Evolutionary conservation across 2,329 filamentous ascomycete genomes (phyloP).

Genomic region (Microcera coccophila): DNA sequence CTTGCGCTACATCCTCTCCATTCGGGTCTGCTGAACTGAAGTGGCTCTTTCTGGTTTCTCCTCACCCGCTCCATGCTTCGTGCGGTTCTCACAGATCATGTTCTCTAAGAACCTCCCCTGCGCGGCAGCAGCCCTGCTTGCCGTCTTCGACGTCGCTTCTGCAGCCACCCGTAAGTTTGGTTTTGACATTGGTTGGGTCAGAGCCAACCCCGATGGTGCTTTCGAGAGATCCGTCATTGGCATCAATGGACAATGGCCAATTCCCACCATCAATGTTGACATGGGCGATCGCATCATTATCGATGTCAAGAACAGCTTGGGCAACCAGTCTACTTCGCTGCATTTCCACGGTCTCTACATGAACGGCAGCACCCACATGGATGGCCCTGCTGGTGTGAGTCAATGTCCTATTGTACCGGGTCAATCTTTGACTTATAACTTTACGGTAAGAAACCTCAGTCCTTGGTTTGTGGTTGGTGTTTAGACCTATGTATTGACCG

Average conservation of each 20-base stretch:
- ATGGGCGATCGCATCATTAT: constrained; percentile 60
- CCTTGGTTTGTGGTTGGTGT: neutral
- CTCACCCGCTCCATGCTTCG: neutral
- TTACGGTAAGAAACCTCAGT: constrained; percentile 47
- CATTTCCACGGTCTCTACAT: constrained; percentile 71
- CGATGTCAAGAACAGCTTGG: constrained; percentile 56
- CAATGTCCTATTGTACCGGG: constrained; percentile 66
- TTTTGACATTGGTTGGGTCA: constrained; percentile 69
- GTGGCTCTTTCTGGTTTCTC: constrained; percentile 1
- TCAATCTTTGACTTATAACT: constrained; percentile 63
- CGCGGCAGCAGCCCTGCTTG: constrained; percentile 17
- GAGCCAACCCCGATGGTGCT: constrained; percentile 64
- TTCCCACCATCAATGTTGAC: constrained; percentile 60
- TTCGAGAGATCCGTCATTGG: constrained; percentile 64
- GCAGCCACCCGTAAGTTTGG: constrained; percentile 53
- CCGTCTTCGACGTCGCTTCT: constrained; percentile 16
- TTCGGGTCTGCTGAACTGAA: constrained; percentile 8
- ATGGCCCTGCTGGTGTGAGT: constrained; percentile 62
- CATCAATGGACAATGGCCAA: constrained; percentile 74
- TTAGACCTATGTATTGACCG: constrained; percentile 4
- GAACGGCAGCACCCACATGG: constrained; percentile 66
- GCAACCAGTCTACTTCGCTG: constrained; percentile 60
- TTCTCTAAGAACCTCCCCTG: constrained; percentile 10
- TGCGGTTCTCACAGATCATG: constrained; percentile 14
- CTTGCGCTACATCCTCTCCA: constrained; percentile 1